A percentile compares a stretch with the other conserved stretches of the same genome.
phyloP scores from a whole-genome alignment of 2,329 filamentous ascomycete species.

The Pseudopyrenochaeta lycopersici region DNA sequence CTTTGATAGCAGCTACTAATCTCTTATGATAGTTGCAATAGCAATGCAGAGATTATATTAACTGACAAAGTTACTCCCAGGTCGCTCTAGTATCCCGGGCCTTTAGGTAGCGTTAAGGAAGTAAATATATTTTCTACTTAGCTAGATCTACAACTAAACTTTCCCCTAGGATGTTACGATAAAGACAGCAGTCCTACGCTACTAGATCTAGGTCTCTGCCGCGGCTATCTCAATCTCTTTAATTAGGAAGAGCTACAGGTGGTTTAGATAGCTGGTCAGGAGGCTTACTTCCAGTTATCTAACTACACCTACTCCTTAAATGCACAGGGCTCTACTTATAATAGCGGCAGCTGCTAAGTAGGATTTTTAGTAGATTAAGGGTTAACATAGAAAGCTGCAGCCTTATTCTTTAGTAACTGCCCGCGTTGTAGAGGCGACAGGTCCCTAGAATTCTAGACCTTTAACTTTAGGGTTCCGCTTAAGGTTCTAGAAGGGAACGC shows the following conservation, averaged over 20 bases:
- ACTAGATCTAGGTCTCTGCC: conserved; percentile 44
- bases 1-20: no score
- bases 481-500: conserved; percentile 49
- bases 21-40: no score
- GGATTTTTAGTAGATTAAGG: conserved; percentile 54
- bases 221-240: conserved; percentile 52
- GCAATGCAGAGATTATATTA: no score
- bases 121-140: conserved; percentile 34
- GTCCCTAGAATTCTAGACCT: conserved; percentile 41
- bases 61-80: conserved; percentile 36
- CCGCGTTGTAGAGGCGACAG: conserved; percentile 48
- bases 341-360: conserved; percentile 55
- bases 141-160: conserved; percentile 40
- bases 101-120: conserved; percentile 54
- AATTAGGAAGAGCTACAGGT: conserved; percentile 50
- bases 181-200: conserved; percentile 17
- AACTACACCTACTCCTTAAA: conserved; percentile 18
- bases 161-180: conserved; percentile 55
- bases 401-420: conserved; percentile 55
- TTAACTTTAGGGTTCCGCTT: conserved; percentile 53
- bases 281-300: conserved; percentile 43
- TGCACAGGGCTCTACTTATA: conserved; percentile 48
- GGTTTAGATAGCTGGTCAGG: conserved; percentile 51
- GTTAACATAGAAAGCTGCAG: conserved; percentile 53
- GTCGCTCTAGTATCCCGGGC: conserved; percentile 51